A percentile compares a stretch with the other conserved stretches of the same genome.
Evolutionary conservation across 2,329 filamentous ascomycete genomes (phyloP).

Genomic region (Microsporum canis): DNA sequence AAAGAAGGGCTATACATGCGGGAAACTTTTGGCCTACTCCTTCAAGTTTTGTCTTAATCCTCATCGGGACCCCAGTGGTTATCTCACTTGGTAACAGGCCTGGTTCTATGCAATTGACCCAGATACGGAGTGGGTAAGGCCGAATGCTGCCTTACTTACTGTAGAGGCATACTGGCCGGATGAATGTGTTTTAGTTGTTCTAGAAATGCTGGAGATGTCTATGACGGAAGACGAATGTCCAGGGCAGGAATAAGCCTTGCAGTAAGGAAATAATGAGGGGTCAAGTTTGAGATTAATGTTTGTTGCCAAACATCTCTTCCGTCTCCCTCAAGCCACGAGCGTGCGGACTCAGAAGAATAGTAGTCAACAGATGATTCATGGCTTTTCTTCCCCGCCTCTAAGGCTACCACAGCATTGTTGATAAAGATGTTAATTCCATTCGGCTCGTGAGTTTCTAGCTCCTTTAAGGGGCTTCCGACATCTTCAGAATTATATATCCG

Average conservation of each 20-base stretch:
- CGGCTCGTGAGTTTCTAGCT: constrained; percentile 42
- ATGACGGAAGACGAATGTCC: constrained; percentile 42
- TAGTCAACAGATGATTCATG: constrained; percentile 20
- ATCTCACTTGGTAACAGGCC: constrained; percentile 49
- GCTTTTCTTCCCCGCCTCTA: constrained; percentile 42
- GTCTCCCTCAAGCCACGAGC: constrained; percentile 6
- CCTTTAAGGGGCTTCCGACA: constrained; percentile 37
- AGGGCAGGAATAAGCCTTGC: constrained; percentile 46
- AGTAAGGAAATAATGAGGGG: constrained; percentile 40
- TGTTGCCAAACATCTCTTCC: constrained; percentile 6
- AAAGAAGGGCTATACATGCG: constrained; percentile 22
- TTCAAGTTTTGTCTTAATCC: constrained; percentile 44
- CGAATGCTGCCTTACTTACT: constrained; percentile 38
- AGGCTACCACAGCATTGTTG: constrained; percentile 35
- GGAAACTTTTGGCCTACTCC: constrained; percentile 40
- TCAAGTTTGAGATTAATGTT: constrained; percentile 3
- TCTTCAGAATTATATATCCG: constrained; percentile 29
- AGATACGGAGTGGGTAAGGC: constrained; percentile 45
- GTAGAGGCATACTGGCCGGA: constrained; percentile 45
- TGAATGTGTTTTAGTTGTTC: constrained; percentile 41
- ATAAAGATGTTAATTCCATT: constrained; percentile 41
- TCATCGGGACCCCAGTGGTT: constrained; percentile 43
- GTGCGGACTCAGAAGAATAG: constrained; percentile 10
- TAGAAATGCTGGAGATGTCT: constrained; percentile 44
- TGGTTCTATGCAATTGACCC: constrained; percentile 48